Base-by-base conservation (phyloP, 2,329 filamentous ascomycete genomes). In the Colletotrichum shisoi region DNA sequence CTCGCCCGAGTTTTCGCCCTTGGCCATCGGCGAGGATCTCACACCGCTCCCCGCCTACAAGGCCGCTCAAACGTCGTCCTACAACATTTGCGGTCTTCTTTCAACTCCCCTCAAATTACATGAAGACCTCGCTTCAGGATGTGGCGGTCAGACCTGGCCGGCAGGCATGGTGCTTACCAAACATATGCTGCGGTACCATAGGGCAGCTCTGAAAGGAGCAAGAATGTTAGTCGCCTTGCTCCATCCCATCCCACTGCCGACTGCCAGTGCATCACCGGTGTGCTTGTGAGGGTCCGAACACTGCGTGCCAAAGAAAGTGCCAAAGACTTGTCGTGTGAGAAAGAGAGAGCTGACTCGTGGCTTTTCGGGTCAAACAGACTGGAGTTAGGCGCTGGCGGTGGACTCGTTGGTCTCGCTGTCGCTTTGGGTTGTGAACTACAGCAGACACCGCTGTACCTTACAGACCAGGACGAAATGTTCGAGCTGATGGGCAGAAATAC, bases 141-240 rank as follows among this genome's bases (percentile, higher is more conserved):
- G 95, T 77, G 95, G 95, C 56, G 95, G 95, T 2, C 92, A 96
- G 79, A 85, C 96, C 12, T 98, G 95, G 95, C 94, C 94, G 3
- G 94, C 94, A 0, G 95, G 95, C 12, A 91, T 96, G 88, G 87
- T 95, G 17, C 83, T 99, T 60, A 87, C 91, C 21, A 92, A 90
- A 78, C 96, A 98, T 76, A 86, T 98, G 84, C 83, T 98, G 67
- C 86, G 89, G 59, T 89, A 89, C 74, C 91, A 92, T 72, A 82
- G 81, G 69, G 79, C 85, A n/a, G 81, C 86, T 71, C 77, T 96
- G 70, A 79, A 78, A 64, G 81, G 85, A 65, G 89, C 91, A 70
- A 86, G 87, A 78, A 93, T 96, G 92, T 96, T 77, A 77, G 89
- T 85, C 73, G 56, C 53, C 40, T 19, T 34, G 44, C 54, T 51